A percentile compares a stretch with the other conserved stretches of the same genome.
These are phyloP conservation scores for Aspergillus costaricaensis DNA, from an alignment of 2,329 filamentous ascomycete species.

Conservation along the genomic window DNA sequence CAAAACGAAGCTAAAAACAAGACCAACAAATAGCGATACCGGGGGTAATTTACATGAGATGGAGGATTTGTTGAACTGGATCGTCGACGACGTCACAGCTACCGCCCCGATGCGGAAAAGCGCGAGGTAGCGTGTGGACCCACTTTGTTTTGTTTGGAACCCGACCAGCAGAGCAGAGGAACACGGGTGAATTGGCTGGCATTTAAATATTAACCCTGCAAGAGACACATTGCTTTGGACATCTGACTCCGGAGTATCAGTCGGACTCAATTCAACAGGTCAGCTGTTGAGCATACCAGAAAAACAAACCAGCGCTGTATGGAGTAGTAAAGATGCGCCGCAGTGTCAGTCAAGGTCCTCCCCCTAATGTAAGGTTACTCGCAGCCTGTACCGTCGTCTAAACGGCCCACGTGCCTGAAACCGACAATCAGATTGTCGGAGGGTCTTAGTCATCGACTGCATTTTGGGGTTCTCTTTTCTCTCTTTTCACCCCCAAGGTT, in stretches of 20 bases:
- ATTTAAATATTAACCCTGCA: background rate
- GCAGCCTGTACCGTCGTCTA: slow-evolving; percentile 11
- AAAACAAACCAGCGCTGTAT: background rate
- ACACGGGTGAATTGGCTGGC: background rate
- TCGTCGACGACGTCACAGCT: slow-evolving; percentile 15
- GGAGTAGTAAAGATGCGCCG: background rate
- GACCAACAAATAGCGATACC: background rate
- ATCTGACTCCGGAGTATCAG: background rate
- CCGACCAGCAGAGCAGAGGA: background rate
- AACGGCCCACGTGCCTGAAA: slow-evolving; percentile 13
- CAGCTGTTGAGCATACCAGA: background rate
- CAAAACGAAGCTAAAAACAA: background rate
- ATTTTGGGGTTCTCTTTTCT: background rate
- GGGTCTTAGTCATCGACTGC: background rate
- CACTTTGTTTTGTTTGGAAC: background rate
- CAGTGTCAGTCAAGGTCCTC: background rate
- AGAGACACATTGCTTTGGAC: background rate
- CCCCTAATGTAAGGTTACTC: slow-evolving; percentile 6
- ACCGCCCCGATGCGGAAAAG: slow-evolving; percentile 13
- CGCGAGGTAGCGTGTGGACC: slow-evolving; percentile 8
- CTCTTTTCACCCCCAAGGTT: background rate
- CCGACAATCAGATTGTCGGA: slow-evolving; percentile 1
- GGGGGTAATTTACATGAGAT: background rate
- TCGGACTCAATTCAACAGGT: background rate
- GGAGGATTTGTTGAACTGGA: slow-evolving; percentile 1